These are phyloP conservation scores for Periconia macrospinosa DNA, from an alignment of 2,329 filamentous ascomycete genomes.

Conservation along the genomic window DNA sequence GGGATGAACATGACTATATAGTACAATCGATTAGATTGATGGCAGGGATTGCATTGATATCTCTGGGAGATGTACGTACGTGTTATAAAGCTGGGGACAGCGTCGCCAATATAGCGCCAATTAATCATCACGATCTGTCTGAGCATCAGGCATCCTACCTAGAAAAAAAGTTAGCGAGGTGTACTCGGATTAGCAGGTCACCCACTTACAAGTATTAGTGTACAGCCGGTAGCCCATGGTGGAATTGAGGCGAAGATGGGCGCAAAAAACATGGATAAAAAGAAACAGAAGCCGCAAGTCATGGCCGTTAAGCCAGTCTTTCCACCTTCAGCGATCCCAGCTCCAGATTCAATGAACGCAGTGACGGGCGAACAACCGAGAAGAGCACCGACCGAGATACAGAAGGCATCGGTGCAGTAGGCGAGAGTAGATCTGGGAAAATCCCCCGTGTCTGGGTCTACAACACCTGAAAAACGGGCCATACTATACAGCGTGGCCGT, in stretches of 20 bases:
- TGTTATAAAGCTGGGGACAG: slow-evolving; percentile 80
- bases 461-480: slow-evolving; percentile 79
- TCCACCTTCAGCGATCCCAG: slow-evolving; percentile 84
- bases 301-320: slow-evolving; percentile 81
- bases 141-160: slow-evolving; percentile 74
- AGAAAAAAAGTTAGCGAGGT: slow-evolving; percentile 14
- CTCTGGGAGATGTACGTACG: slow-evolving; percentile 79
- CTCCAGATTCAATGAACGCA: slow-evolving; percentile 83
- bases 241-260: slow-evolving; percentile 90
- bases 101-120: slow-evolving; percentile 83
- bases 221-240: slow-evolving; percentile 85
- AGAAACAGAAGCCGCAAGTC: slow-evolving; percentile 78
- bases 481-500: slow-evolving; percentile 88
- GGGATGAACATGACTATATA: slow-evolving; percentile 73
- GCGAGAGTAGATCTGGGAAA: slow-evolving; percentile 84
- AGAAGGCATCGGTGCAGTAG: slow-evolving; percentile 81
- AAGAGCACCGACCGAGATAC: slow-evolving; percentile 78
- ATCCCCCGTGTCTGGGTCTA: slow-evolving; percentile 80
- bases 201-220: slow-evolving; percentile 69
- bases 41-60: slow-evolving; percentile 49
- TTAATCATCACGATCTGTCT: slow-evolving; percentile 77
- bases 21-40: neutral
- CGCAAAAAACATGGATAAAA: slow-evolving; percentile 85
- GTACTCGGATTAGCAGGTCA: neutral
- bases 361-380: slow-evolving; percentile 81